A percentile compares a stretch with the other conserved stretches of the same genome.
phyloP scores from a whole-genome alignment of 148 eudicot genomes.

The Rhododendron vialii region DNA sequence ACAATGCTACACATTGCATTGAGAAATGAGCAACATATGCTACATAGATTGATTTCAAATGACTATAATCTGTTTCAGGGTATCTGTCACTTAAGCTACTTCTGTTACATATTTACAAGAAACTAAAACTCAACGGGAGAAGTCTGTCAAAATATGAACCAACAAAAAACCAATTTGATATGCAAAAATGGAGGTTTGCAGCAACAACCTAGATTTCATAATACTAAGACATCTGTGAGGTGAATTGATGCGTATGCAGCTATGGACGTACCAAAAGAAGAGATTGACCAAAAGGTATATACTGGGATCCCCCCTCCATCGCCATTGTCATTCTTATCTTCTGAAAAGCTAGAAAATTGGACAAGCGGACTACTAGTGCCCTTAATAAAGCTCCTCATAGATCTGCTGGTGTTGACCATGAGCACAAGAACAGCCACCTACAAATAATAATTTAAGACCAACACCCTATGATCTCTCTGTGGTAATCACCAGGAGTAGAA shows the following conservation, averaged over 20 bases:
- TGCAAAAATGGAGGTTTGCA: not conserved
- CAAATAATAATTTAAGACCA: conserved; percentile 2
- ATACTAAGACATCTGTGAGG: not conserved
- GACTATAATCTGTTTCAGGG: not conserved
- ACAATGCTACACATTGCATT: not conserved
- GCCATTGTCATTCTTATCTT: conserved; percentile 57
- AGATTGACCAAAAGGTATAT: conserved; percentile 52
- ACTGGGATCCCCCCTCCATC: conserved; percentile 87
- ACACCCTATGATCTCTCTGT: not conserved
- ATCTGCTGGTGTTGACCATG: conserved; percentile 53
- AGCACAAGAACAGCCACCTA: conserved; percentile 55
- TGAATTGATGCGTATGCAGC: not conserved
- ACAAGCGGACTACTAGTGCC: conserved; percentile 48
- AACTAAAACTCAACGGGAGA: not conserved
- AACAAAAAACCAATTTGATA: not conserved
- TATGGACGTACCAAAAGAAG: conserved; percentile 60
- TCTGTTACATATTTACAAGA: not conserved
- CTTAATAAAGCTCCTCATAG: conserved; percentile 67
- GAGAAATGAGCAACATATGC: not conserved
- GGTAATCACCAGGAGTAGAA: not conserved
- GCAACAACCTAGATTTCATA: not conserved
- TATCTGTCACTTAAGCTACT: not conserved
- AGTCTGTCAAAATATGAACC: not conserved
- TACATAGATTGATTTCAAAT: not conserved
- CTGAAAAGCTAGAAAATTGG: conserved; percentile 51